Conservation (phyloP, 306 rosid species). For the Rubus idaeus region DNA sequence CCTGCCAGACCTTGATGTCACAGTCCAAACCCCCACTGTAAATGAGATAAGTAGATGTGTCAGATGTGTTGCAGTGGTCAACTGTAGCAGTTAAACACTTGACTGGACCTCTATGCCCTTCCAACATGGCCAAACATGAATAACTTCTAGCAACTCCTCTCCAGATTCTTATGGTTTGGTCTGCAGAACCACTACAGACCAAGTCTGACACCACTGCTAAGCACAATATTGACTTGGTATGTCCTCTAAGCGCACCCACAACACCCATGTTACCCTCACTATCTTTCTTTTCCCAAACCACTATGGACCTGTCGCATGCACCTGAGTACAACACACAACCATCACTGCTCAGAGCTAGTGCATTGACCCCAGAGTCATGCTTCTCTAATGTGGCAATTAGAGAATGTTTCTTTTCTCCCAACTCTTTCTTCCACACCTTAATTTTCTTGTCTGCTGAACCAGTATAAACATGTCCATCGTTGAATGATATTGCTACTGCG, state of each 20-base stretch:
- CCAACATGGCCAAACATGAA: constrained; percentile 62
- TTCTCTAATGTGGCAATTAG: constrained; percentile 58
- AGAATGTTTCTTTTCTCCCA: constrained; percentile 47
- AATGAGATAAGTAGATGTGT: constrained; percentile 34
- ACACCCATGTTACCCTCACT: constrained; percentile 41
- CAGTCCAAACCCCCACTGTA: constrained; percentile 85
- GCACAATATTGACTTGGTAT: constrained; percentile 65
- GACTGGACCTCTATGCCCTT: constrained; percentile 77
- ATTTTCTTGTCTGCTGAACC: constrained; percentile 87
- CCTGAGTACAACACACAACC: constrained; percentile 72
- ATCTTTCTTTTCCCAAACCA: constrained; percentile 61
- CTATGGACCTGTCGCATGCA: constrained; percentile 76
- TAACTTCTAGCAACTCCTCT: constrained; percentile 50
- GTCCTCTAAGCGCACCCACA: constrained; percentile 75
- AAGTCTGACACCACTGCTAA: constrained; percentile 58
- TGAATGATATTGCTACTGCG: constrained; percentile 50
- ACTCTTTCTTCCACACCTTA: constrained; percentile 62
- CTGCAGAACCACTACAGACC: constrained; percentile 89
- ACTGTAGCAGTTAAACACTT: constrained; percentile 62
- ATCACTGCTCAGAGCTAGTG: constrained; percentile 60
- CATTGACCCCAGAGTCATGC: constrained; percentile 79
- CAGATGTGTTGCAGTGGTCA: constrained; percentile 23
- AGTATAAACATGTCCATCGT: constrained; percentile 69
- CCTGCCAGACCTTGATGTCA: constrained; percentile 70
- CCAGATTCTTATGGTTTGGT: constrained; percentile 76